Evolutionary conservation across 371 early-diverging fungal species (phyloP).

Genomic region (Rhizopus arrhizus): DNA sequence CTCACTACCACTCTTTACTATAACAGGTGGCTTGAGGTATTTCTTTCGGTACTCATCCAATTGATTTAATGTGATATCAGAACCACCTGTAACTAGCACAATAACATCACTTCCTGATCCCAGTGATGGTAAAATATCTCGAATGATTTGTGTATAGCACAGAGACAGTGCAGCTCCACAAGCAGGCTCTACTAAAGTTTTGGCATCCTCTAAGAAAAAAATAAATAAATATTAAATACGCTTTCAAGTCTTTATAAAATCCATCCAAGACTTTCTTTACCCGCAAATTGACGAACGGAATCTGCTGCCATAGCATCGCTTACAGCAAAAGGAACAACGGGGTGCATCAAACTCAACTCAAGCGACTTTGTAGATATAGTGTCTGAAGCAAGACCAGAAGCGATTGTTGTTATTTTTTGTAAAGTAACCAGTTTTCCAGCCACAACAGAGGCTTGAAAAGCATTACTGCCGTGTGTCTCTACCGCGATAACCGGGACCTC

Average conservation of each 20-base stretch:
- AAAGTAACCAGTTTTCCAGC: constrained; percentile 59
- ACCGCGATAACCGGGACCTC: constrained; percentile 71
- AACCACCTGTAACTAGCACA: constrained; percentile 64
- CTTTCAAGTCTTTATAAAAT: too few species aligned
- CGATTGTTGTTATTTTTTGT: constrained; percentile 58
- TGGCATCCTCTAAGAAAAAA: constrained; percentile 51
- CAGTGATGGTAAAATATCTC: constrained; percentile 59
- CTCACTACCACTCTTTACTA: constrained; percentile 62
- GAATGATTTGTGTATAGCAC: constrained; percentile 57
- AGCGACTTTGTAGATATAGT: constrained; percentile 57
- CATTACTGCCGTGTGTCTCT: constrained; percentile 75
- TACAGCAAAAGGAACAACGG: constrained; percentile 64
- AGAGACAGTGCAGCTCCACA: constrained; percentile 60
- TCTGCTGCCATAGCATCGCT: constrained; percentile 65
- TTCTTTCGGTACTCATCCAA: constrained; percentile 54
- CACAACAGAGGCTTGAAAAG: constrained; percentile 70
- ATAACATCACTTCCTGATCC: constrained; percentile 55
- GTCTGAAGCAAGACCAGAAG: constrained; percentile 56
- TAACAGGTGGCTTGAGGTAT: constrained; percentile 55
- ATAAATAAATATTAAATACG: too few species aligned
- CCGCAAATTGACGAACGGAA: constrained; percentile 58
- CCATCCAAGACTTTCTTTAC: constrained; percentile 24
- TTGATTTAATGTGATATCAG: constrained; percentile 54
- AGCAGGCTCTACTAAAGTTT: constrained; percentile 60
- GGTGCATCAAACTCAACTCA: constrained; percentile 61